Evolutionary conservation across 2,329 filamentous ascomycete genomes (phyloP), one percentile per base, ranked within the genome.

Genomic region (Fusarium camptoceras): DNA sequence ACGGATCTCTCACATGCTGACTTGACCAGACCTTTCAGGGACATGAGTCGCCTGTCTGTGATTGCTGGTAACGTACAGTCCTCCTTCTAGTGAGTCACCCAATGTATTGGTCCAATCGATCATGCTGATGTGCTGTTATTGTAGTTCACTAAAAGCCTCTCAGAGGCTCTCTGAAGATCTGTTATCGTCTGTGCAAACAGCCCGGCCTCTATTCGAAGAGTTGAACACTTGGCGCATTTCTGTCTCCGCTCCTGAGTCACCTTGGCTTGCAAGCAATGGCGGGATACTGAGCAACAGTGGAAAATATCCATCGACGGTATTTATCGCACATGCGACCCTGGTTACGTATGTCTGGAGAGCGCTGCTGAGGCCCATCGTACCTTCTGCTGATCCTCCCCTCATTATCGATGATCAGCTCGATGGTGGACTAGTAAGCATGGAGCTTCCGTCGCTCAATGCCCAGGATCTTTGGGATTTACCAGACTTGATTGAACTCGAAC

Each of bases 281-380:
- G 48, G 30, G 5, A 37, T 50, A 30, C 10, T 50, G n/a, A n/a
- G 28, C 15, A 31, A 50, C 16, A 50, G n/a, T 16, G 48, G 30
- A 25, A 25, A 15, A 15, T 50, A 50, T 14, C 48, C 48, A 9
- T 20, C 30, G 11, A 15, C 48, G 2, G n/a, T 50, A n/a, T 34
- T 39, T 3, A 24, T 50, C 15, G 48, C 48, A 15, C 48, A 50
- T 7, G 22, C 48, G 11, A 27, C 48, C 6, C 20, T 50, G 16
- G 48, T 50, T 14, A 50, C 48, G 3, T 50, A 50, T 7, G 24
- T 39, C 6, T 50, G 48, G 48, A 50, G 48, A 39, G 48, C 48
- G 8, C 48, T 50, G 3, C 31, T 50, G 3, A 28, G 48, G 15
- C 22, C 31, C 3, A 37, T 50, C 8, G 48, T 39, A 8, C 48